These are phyloP conservation scores for Gossypium stocksii DNA, from an alignment of 345 rosid species.

Conservation along the genomic window DNA sequence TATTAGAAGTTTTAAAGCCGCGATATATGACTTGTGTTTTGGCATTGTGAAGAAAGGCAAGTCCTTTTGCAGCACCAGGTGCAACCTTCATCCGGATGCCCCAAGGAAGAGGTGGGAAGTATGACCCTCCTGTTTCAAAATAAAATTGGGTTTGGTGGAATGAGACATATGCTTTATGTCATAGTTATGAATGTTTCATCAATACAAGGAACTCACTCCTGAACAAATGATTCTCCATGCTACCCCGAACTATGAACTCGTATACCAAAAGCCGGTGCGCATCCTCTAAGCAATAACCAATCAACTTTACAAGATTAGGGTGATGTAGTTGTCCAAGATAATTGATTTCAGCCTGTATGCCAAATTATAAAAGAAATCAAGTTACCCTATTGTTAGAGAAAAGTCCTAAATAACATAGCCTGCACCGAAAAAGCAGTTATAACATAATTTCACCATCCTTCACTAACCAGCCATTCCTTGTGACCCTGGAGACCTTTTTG, in stretches of 20 bases:
- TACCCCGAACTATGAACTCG: conserved; percentile 68
- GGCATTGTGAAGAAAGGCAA: conserved; percentile 86
- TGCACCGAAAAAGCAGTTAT: conserved; percentile 15
- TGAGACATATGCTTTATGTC: background rate
- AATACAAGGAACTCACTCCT: conserved; percentile 43
- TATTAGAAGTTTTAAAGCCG: conserved; percentile 90
- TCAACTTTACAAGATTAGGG: conserved; percentile 66
- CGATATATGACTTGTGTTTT: conserved; percentile 84
- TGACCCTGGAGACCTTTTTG: conserved; percentile 84
- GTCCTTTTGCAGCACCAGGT: conserved; percentile 90
- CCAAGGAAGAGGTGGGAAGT: conserved; percentile 86
- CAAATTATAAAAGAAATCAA: too few relatives aligned
- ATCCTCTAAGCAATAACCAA: conserved; percentile 73
- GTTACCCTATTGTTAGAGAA: too few relatives aligned
- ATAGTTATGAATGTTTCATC: too few relatives aligned
- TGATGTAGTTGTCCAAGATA: conserved; percentile 60
- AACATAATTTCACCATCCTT: background rate
- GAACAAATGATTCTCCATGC: conserved; percentile 72
- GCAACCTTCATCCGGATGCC: conserved; percentile 66
- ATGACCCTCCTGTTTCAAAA: conserved; percentile 63
- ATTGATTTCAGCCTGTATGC: conserved; percentile 38
- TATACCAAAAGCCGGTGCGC: conserved; percentile 65
- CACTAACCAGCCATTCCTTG: conserved; percentile 90
- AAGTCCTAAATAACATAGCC: conserved; percentile 20
- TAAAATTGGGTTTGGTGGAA: background rate